Base-by-base conservation (phyloP, 2,329 filamentous ascomycete genomes). In the Lachnellula hyalina region DNA sequence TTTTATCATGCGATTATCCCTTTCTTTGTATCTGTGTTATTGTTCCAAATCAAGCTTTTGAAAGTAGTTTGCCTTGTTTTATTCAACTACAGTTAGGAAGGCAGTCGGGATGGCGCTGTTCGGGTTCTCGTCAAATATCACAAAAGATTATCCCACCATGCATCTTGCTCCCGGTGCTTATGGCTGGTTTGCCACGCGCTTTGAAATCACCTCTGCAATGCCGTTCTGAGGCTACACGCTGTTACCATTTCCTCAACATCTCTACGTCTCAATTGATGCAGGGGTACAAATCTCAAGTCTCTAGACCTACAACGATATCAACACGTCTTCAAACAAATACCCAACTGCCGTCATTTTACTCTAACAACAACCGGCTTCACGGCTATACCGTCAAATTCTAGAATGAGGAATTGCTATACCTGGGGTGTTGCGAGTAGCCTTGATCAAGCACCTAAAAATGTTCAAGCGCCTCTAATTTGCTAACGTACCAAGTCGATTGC, bases 401-500 rank as follows among this genome's bases (percentile, higher is more conserved):
- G 21, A 8, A 14, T 59, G 45, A 54, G 52, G 34, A 47, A 48
- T n/a, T 61, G 54, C 35, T 45, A 61, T 32, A 45, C 55, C n/a
- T 47, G 59, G 48, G 56, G 54, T 25, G 51, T 38, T 12, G 48
- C 59, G 19, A 56, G 23, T 32, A 15, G 17, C 7, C 15, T 40
- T 14, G 40, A 19, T 48, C 47, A 6, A 46, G 51, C 25, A 42
- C 44, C 21, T 53, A 47, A 25, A 51, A 38, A 8, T 52, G 32
- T 3, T 32, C 15, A 19, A 49, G 38, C 34, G 54, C 56, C 14
- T 51, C 52, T 3, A 56, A 54, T 49, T 38, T 46, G 8, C 42
- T 56, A 1, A 21, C 25, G n/a, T 61, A 56, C 32, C 59, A 61
- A 28, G n/a, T 52, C 6, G 48, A 48, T 41, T 58, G 59, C 40